phyloP scores from a whole-genome alignment of 1,284 basidiomycete genomes.

The Marasmius oreades region DNA sequence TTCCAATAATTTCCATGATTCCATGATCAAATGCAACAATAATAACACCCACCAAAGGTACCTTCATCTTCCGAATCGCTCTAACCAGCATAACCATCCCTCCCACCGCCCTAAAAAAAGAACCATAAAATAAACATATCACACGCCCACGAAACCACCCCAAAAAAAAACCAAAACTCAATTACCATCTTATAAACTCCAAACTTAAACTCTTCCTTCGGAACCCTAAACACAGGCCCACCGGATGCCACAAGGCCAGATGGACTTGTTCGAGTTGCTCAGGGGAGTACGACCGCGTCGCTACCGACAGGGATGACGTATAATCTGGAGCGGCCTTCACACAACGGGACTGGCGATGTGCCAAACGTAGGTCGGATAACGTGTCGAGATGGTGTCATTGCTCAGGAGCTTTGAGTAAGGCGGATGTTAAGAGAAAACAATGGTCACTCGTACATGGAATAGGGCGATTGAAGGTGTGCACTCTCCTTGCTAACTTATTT shows the following conservation, averaged over 20 bases:
- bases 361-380: conserved; percentile 87
- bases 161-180: conserved; percentile 30
- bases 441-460: conserved; percentile 79
- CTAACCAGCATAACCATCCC: not conserved
- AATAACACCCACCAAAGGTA: not conserved
- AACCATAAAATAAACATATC: not conserved
- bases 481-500: no score
- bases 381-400: conserved; percentile 85
- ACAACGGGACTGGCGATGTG: conserved; percentile 88
- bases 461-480: conserved; percentile 57
- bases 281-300: conserved; percentile 83
- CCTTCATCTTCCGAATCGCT: not conserved
- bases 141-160: conserved; percentile 12
- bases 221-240: conserved; percentile 42
- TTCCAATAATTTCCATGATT: not conserved
- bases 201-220: conserved; percentile 41
- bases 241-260: conserved; percentile 48
- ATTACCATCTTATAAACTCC: conserved; percentile 52
- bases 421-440: conserved; percentile 69
- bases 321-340: conserved; percentile 74
- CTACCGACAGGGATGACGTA: conserved; percentile 84
- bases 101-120: not conserved
- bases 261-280: conserved; percentile 73
- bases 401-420: conserved; percentile 79
- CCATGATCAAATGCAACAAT: not conserved